phyloP scores from a whole-genome alignment of 352 stramenopile genomes.

The Globisporangium spinosum region DNA sequence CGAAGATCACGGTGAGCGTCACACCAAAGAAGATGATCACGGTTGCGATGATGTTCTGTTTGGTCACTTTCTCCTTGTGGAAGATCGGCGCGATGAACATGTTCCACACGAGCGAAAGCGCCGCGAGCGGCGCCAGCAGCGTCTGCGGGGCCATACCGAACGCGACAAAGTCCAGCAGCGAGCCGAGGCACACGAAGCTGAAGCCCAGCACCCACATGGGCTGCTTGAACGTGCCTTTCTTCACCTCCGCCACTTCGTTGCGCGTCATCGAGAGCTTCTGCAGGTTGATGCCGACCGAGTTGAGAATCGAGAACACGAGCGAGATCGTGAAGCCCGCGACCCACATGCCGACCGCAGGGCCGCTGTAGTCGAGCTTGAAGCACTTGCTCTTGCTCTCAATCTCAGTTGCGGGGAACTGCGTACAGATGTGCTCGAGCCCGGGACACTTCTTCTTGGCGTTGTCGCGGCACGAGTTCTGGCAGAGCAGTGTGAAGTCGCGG shows the following conservation, averaged over 20 bases:
- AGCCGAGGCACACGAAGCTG: conserved; percentile 73
- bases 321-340: conserved; percentile 85
- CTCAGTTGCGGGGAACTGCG: conserved; percentile 31
- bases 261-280: conserved; percentile 88
- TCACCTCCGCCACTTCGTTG: conserved; percentile 60
- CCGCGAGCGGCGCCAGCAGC: conserved; percentile 84
- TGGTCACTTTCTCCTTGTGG: conserved; percentile 86
- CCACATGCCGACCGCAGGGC: conserved; percentile 79
- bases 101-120: conserved; percentile 90
- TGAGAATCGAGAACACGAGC: conserved; percentile 86
- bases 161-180: conserved; percentile 87
- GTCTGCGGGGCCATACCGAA: conserved; percentile 91
- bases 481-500: conserved; percentile 61
- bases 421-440: conserved; percentile 56
- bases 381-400: conserved; percentile 71
- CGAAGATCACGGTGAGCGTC: conserved; percentile 88
- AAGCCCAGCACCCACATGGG: conserved; percentile 89
- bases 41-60: conserved; percentile 76
- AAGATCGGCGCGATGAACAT: conserved; percentile 90
- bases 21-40: conserved; percentile 88
- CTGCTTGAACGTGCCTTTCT: conserved; percentile 80
- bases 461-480: conserved; percentile 56
- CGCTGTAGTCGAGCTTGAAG: conserved; percentile 73
- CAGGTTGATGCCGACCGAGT: conserved; percentile 89
- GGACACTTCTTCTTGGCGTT: conserved; percentile 59